Evolutionary conservation across 2,329 filamentous ascomycete species (phyloP), one percentile per base, ranked within the genome.

Genomic region (Venturia oleaginea): DNA sequence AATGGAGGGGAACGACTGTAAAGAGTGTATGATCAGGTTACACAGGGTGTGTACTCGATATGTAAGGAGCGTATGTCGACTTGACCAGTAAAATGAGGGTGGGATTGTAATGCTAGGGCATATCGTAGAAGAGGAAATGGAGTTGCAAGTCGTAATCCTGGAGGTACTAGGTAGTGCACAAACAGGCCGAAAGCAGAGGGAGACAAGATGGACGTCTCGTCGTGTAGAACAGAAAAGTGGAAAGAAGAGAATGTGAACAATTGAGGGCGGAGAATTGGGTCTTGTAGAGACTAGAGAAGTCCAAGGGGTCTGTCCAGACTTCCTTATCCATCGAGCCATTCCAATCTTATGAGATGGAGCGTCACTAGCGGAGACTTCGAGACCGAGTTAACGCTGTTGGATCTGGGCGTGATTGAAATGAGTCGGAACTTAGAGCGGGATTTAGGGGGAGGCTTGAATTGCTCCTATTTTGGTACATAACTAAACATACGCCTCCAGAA

Each of bases 401-500:
- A 32, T 11, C 27, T 57, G 51, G 48, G 51, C 51, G 7, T 4
- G 2, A 34, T 34, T 34, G 27, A n/a, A 57, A 57, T 37, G 51
- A 57, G 51, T 34, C 51, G 51, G 27, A 57, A 15, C 30, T 34
- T 17, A 34, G 51, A 51, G 51, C 51, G 30, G 30, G 22, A 19
- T 19, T 57, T 57, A 57, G 51, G 27, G 51, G 51, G 51, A 57
- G 30, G 27, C 51, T 57, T 57, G 51, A 34, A 10, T n/a, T 57
- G 30, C 30, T 57, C 27, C 51, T 57, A 57, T 57, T n/a, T 57
- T 57, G 51, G 51, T n/a, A 57, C 51, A 57, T n/a, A 34, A 34
- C n/a, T n/a, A n/a, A n/a, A n/a, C n/a, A n/a, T n/a, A n/a, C n/a
- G 30, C 46, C 15, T 6, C 30, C 30, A 57, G 19, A 57, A 57